phyloP scores from a whole-genome alignment of 225 moss, liverwort and hornwort genomes.

The Pleurozium schreberi region DNA sequence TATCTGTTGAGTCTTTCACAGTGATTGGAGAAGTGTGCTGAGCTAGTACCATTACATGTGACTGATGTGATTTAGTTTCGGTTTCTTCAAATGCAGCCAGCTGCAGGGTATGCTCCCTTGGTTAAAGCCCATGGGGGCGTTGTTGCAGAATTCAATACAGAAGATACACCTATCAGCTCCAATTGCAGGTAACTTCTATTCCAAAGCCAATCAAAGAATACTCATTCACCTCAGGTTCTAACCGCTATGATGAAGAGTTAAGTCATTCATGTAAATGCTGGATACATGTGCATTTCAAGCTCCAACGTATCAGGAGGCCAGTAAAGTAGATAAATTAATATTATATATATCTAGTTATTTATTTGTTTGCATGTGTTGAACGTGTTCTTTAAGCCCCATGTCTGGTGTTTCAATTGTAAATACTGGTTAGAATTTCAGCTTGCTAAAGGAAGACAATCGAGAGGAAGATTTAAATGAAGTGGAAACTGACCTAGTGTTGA shows the following conservation, averaged over 20 bases:
- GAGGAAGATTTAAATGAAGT: neutral
- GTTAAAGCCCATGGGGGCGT: slow-evolving; percentile 63
- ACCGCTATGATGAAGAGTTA: neutral
- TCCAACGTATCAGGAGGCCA: neutral
- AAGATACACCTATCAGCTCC: slow-evolving; percentile 61
- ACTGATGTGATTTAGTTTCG: neutral
- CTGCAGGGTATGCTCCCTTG: slow-evolving; percentile 78
- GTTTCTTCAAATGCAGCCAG: slow-evolving; percentile 42
- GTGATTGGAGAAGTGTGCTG: neutral
- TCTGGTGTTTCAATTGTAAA: neutral
- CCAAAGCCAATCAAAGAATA: neutral
- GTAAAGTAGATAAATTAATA: neutral
- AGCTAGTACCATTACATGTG: neutral
- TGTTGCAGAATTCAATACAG: slow-evolving; percentile 87
- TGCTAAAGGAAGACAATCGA: neutral
- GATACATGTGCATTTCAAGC: neutral
- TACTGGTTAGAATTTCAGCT: neutral
- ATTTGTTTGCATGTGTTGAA: neutral
- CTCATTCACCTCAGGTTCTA: neutral
- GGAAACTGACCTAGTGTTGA: neutral
- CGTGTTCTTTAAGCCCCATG: neutral
- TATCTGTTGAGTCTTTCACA: neutral
- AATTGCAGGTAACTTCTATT: slow-evolving; percentile 44
- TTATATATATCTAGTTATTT: neutral
- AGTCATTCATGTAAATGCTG: neutral